Percentiles rank a stretch among this genome's conserved stretches.
These are phyloP conservation scores for Anthracocystis walkeri DNA, from an alignment of 1,284 basidiomycete genomes.

Conservation along the genomic window DNA sequence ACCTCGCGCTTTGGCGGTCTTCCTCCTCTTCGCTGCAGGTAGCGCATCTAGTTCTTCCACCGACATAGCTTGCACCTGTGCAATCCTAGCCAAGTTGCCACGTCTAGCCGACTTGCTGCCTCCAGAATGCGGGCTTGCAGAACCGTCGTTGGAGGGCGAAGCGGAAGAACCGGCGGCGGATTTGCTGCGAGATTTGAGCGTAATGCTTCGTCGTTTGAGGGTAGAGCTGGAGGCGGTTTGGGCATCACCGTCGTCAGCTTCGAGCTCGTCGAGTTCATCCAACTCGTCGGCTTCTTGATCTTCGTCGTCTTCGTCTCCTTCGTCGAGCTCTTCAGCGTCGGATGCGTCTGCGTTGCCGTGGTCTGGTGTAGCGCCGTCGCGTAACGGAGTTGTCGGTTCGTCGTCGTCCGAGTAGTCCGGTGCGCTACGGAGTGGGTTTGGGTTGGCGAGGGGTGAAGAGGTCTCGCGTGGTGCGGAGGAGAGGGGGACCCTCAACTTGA, in stretches of 20 bases:
- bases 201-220: slow-evolving; percentile 39
- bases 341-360: slow-evolving; percentile 7
- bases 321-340: slow-evolving; percentile 23
- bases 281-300: slow-evolving; percentile 46
- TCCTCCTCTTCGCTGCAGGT: slow-evolving; percentile 65
- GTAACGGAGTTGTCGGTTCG: slow-evolving; percentile 11
- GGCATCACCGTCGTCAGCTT: slow-evolving; percentile 33
- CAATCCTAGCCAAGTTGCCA: slow-evolving; percentile 23
- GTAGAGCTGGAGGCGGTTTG: slow-evolving; percentile 19
- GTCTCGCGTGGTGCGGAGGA: slow-evolving; percentile 47
- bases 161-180: slow-evolving; percentile 22
- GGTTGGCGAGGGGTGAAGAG: slow-evolving; percentile 45
- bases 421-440: slow-evolving; percentile 36
- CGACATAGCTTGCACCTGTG: slow-evolving; percentile 43
- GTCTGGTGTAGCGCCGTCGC: slow-evolving; percentile 5
- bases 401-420: slow-evolving; percentile 50
- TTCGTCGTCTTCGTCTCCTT: slow-evolving; percentile 31
- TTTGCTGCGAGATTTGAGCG: slow-evolving; percentile 39
- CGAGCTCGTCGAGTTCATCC: slow-evolving; percentile 48
- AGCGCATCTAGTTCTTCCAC: slow-evolving; percentile 66
- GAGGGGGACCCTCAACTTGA: slow-evolving; percentile 53
- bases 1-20: slow-evolving; percentile 64
- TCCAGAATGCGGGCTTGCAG: slow-evolving; percentile 28
- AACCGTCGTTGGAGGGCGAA: slow-evolving; percentile 38
- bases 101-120: slow-evolving; percentile 22